These are phyloP conservation scores for Cercophora scortea DNA, from an alignment of 495 filamentous ascomycete species.

Conservation along the genomic window DNA sequence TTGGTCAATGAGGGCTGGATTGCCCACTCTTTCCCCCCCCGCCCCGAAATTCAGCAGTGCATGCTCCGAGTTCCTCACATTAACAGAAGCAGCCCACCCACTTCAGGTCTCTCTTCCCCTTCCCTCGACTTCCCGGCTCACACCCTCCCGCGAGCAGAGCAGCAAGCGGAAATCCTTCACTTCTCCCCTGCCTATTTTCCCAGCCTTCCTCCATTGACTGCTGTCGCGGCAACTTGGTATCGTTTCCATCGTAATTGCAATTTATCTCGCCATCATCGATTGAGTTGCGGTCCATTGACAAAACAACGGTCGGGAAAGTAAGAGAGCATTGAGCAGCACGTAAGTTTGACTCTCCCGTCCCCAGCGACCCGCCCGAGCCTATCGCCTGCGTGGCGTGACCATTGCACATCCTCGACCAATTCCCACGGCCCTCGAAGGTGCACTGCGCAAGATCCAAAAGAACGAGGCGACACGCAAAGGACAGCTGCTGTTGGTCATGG, in stretches of 20 bases:
- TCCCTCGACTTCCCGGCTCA: constrained; percentile 20
- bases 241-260: constrained; percentile 3
- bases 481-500: no score
- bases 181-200: constrained; percentile 7
- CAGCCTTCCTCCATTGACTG: constrained; percentile 2
- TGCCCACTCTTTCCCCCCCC: constrained; percentile 4
- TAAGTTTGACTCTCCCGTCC: constrained; percentile 1
- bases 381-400: background rate
- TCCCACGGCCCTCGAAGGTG: background rate
- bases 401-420: background rate
- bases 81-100: constrained; percentile 26
- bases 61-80: constrained; percentile 19
- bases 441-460: background rate
- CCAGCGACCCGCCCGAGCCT: background rate
- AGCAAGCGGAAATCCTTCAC: constrained; percentile 14
- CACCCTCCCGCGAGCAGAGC: constrained; percentile 13
- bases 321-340: background rate
- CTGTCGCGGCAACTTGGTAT: background rate
- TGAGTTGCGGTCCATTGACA: constrained; percentile 6
- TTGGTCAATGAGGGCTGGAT: constrained; percentile 13
- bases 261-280: constrained; percentile 1
- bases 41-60: constrained; percentile 21
- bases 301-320: constrained; percentile 3
- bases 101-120: constrained; percentile 13
- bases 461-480: no score